Percentiles rank a stretch among this genome's conserved stretches.
Evolutionary conservation across 768 basidiomycete genomes (phyloP).

Genomic region (Gautieria morchelliformis): DNA sequence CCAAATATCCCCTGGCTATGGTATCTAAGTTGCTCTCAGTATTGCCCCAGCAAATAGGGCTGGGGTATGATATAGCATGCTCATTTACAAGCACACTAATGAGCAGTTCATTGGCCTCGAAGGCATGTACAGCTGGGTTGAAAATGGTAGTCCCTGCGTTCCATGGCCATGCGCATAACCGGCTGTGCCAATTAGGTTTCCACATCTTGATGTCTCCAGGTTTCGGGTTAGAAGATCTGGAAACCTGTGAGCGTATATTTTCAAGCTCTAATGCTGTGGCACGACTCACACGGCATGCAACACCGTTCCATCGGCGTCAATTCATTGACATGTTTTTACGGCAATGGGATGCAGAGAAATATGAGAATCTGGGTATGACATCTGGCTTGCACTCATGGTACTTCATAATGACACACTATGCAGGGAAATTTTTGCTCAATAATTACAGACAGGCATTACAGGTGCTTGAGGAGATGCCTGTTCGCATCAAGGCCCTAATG

Average conservation of each 20-base stretch:
- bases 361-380: constrained; percentile 19
- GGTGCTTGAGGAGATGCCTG: no score
- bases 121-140: constrained; percentile 2
- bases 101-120: constrained; percentile 12
- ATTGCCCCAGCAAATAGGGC: constrained; percentile 8
- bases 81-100: constrained; percentile 16
- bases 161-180: constrained; percentile 17
- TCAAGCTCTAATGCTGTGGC: no score
- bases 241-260: no score
- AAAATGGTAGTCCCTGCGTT: no score
- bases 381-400: no score
- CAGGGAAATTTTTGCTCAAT: no score
- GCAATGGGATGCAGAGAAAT: constrained; percentile 26
- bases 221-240: constrained; percentile 28
- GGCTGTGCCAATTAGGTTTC: constrained; percentile 22
- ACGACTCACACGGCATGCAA: no score
- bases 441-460: no score
- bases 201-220: constrained; percentile 22
- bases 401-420: not conserved
- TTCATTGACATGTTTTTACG: constrained; percentile 26
- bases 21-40: constrained; percentile 17
- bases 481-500: not conserved
- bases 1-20: constrained; percentile 20
- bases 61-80: constrained; percentile 19
- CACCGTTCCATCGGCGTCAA: no score